Conservation (phyloP, 2,329 filamentous ascomycete species). For the Beauveria brongniartii region DNA sequence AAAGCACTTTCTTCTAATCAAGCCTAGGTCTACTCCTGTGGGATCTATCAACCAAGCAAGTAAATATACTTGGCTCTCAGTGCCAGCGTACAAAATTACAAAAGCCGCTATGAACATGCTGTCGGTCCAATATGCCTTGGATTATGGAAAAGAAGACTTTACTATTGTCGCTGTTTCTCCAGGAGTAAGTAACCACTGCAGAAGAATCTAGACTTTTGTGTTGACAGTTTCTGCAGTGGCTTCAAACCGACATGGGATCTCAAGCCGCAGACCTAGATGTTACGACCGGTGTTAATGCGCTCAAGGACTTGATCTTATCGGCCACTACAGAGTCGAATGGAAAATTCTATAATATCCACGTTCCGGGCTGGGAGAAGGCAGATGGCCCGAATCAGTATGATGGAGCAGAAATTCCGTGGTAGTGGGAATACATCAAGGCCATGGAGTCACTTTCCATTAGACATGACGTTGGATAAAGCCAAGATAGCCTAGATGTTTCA, state of each 20-base stretch:
- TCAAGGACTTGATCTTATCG: constrained; percentile 1
- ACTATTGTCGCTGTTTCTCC: constrained; percentile 19
- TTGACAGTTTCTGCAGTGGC: constrained; percentile 28
- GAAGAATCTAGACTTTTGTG: background rate
- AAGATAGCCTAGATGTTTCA: too few species aligned
- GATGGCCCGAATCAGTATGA: background rate
- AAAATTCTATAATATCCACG: constrained; percentile 7
- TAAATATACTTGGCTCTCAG: background rate
- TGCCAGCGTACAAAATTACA: constrained; percentile 35
- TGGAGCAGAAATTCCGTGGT: constrained; percentile 5
- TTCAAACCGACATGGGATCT: constrained; percentile 34
- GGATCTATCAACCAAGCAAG: background rate
- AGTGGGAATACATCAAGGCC: background rate
- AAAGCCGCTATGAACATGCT: constrained; percentile 39
- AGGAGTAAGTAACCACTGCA: background rate
- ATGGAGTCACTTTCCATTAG: too few species aligned
- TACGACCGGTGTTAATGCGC: constrained; percentile 26
- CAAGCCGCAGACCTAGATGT: constrained; percentile 32
- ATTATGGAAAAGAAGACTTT: constrained; percentile 30
- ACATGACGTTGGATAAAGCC: too few species aligned
- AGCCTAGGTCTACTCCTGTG: background rate
- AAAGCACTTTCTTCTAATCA: background rate
- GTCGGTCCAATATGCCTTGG: constrained; percentile 31
- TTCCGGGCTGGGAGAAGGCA: constrained; percentile 7
- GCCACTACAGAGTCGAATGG: constrained; percentile 5